Conservation (phyloP, 2,329 filamentous ascomycete genomes). For the Nothomitra cinnamomea region DNA sequence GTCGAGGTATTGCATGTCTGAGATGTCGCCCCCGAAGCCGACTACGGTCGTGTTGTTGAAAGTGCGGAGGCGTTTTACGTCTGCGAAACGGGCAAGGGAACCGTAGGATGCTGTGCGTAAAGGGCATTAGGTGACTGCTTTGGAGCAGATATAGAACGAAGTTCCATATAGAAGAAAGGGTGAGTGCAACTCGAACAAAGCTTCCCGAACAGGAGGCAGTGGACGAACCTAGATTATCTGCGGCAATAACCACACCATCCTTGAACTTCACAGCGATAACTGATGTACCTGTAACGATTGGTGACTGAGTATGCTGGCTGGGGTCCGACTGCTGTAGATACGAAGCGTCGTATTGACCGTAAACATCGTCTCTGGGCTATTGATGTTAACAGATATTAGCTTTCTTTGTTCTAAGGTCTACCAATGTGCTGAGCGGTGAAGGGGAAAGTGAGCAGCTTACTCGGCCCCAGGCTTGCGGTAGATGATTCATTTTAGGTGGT, state of each 20-base stretch:
- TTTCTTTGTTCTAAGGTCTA: no score
- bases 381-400: neutral
- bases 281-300: slow-evolving; percentile 91
- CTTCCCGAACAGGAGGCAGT: neutral
- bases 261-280: slow-evolving; percentile 93
- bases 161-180: neutral
- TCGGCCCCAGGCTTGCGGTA: slow-evolving; percentile 56
- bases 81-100: slow-evolving; percentile 87
- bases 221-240: slow-evolving; percentile 75
- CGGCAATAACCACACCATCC: slow-evolving; percentile 87
- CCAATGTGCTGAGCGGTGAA: neutral
- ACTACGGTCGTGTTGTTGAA: slow-evolving; percentile 75
- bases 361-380: slow-evolving; percentile 92
- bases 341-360: slow-evolving; percentile 79
- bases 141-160: neutral
- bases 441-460: slow-evolving; percentile 28
- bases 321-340: slow-evolving; percentile 59
- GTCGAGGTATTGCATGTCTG: slow-evolving; percentile 98
- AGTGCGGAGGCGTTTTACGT: slow-evolving; percentile 83
- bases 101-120: slow-evolving; percentile 68
- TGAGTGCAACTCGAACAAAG: neutral
- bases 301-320: slow-evolving; percentile 75
- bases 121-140: slow-evolving; percentile 9
- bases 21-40: slow-evolving; percentile 92
- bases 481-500: slow-evolving; percentile 44